Percentiles rank a stretch among this genome's conserved stretches.
Evolutionary conservation across 192 early-diverging fungal genomes (phyloP).

Genomic region (Chytriomyces confervae): DNA sequence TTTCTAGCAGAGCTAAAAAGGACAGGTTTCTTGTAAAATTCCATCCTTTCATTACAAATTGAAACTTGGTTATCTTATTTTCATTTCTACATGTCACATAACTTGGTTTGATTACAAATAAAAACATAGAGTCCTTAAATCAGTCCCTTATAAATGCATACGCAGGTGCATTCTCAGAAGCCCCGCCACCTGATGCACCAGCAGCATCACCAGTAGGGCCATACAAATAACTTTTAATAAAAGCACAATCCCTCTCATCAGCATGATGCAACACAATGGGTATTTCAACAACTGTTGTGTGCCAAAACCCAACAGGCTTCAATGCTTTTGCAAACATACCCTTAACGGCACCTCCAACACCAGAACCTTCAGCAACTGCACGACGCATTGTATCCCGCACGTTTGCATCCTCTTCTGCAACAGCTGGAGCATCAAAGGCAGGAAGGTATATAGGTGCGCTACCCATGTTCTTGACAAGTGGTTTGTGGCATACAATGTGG

Average conservation of each 20-base stretch:
- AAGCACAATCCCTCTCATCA: neutral
- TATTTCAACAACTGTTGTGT: slow-evolving; percentile 9
- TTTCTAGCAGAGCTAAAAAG: no score
- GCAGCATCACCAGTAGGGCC: neutral
- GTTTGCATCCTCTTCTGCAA: neutral
- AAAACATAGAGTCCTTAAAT: no score
- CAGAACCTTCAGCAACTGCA: no score
- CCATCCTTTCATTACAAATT: no score
- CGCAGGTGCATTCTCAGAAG: no score
- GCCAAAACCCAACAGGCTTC: slow-evolving; percentile 25
- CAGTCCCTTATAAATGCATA: no score
- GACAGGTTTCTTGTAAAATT: no score
- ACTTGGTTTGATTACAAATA: no score
- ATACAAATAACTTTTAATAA: slow-evolving; percentile 22
- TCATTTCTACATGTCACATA: no score
- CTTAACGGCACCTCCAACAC: neutral
- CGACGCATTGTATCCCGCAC: no score
- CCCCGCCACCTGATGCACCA: no score
- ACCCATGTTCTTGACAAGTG: neutral
- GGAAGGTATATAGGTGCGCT: slow-evolving; percentile 7
- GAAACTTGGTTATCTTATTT: no score
- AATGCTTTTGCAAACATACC: neutral
- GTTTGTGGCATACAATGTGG: slow-evolving; percentile 23
- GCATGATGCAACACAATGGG: slow-evolving; percentile 14
- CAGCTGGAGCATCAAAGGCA: neutral